Evolutionary conservation across 1,139 yeast species (phyloP), one percentile per base, ranked within the genome.

Genomic region (Suhomyces terraborum): DNA sequence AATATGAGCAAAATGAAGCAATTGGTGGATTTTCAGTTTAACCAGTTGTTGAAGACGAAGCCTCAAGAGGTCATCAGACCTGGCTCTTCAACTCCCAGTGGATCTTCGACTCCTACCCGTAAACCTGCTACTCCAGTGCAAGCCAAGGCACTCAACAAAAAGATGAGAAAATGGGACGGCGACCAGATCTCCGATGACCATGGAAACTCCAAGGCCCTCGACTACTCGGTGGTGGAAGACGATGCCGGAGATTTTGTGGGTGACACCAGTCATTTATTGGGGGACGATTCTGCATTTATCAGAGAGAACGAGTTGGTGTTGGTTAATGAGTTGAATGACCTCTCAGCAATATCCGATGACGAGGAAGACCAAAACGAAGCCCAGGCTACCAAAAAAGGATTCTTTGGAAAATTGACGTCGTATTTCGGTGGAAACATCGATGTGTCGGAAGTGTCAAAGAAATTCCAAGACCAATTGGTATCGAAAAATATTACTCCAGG

Each of bases 131-230:
- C 37, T 23, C 47, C 38, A 35, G 43, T 45, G 25, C 41, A 14
- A 29, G 48, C 5, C 21, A 39, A 32, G 16, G 25, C 20, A 6
- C 35, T 37, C 30, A 42, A 45, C 28, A 68, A 72, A 51, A 71
- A 69, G 50, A 69, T 72, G 77, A 59, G 78, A 46, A 69, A 67
- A 47, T 73, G 78, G 78, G 65, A 67, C 23, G 71, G 69, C 36
- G 73, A 67, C 32, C 60, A 49, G 16, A 38, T 38, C 6, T 26
- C 45, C 17, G 13, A 32, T 2, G 38, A 26, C n/a, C 24, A 12
- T 4, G 55, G 50, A 9, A 43, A 40, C n/a, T 56, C 55, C n/a
- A 46, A 45, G 32, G 56, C 50, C 0, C 61, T 73, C 38, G 77
- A 71, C 46, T 72, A 66, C 45, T 69, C 75, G 2, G 62, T 48